Evolutionary conservation across 148 eudicot species (phyloP), one percentile per base, ranked within the genome.

Genomic region (Vaccinium macrocarpon): DNA sequence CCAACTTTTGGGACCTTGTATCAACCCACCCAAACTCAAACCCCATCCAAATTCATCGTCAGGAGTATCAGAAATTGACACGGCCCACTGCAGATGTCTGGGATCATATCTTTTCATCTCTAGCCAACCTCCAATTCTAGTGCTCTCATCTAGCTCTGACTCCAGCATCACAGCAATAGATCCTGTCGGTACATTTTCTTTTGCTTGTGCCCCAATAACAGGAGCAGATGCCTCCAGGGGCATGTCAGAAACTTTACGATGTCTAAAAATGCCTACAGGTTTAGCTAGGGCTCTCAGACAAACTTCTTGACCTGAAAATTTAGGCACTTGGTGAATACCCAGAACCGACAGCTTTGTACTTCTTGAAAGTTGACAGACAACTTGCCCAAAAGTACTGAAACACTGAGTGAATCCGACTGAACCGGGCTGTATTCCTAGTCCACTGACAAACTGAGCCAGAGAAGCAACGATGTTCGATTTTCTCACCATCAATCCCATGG

Each of bases 11-110:
- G 90, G 88, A 77, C 88, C 92, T 80, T 88, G 88, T 49, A 86
- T 76, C 81, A 75, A 83, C 29, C 99, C 99, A 15, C 94, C 94
- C 83, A 97, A 79, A 80, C 91, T 92, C 83, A 95, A 86, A 81
- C 99, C 99, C 98, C 99, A 97, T 21, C 99, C 99, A 72, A 95
- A 82, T 76, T 93, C 98, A 53, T 95, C 94, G 83, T 92, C 97
- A 9, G 97, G 98, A 13, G 88, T 85, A 88, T 95, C 97, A 59
- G 90, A 86, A 89, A 95, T 86, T 78, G 94, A 84, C 82, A 93
- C 87, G 50, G 97, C 92, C 99, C 99, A 97, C 62, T 93, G 90
- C 38, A 92, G 80, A 84, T 83, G 56, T 64, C 89, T 87, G 12
- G 92, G 92, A 80, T 88, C 84, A 9, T 87, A 85, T 57, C 81